Base-by-base conservation (phyloP, 2,329 filamentous ascomycete species). In the Penicillium rolfsii region DNA sequence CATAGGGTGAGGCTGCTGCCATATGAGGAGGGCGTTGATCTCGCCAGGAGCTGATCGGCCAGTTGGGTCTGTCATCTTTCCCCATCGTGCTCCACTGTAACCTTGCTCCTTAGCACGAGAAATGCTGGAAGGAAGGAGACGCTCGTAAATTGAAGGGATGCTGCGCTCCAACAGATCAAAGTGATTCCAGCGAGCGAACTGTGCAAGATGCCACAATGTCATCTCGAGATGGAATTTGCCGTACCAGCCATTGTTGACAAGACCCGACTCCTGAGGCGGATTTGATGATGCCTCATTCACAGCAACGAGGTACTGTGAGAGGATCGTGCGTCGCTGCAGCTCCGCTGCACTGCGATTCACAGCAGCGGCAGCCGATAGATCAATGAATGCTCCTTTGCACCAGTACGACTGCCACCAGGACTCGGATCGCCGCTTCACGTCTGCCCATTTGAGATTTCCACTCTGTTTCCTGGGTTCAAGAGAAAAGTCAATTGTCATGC, bases 191-290 rank as follows among this genome's bases (percentile, higher is more conserved):
- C 59, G 50, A 9, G 59, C 55, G 28, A 61, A 61, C 5, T 61
- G 59, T n/a, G 58, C 24, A n/a, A 28, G 41, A 35, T 61, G 59
- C 59, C 59, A 61, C 24, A 58, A 26, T 12, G 43, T 54, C 59
- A 61, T 61, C 22, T 61, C 59, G 38, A 61, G 59, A 55, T 61
- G 59, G 24, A 61, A 61, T 19, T 61, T 61, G 6, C 59, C 59
- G 19, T 61, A 61, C 59, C 59, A 61, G 33, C 59, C 59, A 35
- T 61, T 61, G 16, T 61, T 61, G 12, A 61, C 59, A 3, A 61
- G 41, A 14, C 59, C 59, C 1, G 19, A 56, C 52, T 28, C 59
- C 24, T 61, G 59, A 1, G 59, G 59, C 5, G 56, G 59, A n/a
- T 48, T 30, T 30, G 26, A 28, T n/a, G 45, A 48, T 9, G 45